These are phyloP conservation scores for Penicillium sp. DNA, from an alignment of 2,329 filamentous ascomycete genomes.

Conservation along the genomic window DNA sequence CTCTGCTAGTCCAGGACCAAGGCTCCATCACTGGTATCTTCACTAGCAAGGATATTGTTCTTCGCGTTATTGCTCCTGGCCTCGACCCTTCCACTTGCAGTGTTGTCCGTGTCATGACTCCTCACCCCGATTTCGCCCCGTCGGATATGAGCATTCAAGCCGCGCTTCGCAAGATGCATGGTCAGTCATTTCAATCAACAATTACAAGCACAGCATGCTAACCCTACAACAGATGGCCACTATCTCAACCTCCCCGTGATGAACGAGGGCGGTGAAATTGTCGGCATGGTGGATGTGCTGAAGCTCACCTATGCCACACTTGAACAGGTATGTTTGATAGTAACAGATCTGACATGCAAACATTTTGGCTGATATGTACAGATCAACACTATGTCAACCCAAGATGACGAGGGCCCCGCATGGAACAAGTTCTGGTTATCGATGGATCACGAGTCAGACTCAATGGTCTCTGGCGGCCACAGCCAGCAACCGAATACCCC, in stretches of 20 bases:
- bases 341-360: neutral
- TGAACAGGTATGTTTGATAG: slow-evolving; percentile 67
- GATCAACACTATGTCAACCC: slow-evolving; percentile 86
- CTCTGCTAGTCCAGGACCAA: slow-evolving; percentile 92
- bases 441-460: slow-evolving; percentile 90
- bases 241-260: slow-evolving; percentile 98
- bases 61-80: slow-evolving; percentile 95
- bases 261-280: slow-evolving; percentile 95
- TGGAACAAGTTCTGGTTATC: slow-evolving; percentile 99
- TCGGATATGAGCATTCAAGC: slow-evolving; percentile 99
- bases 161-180: slow-evolving; percentile 97
- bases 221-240: slow-evolving; percentile 70
- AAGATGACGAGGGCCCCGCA: slow-evolving; percentile 87
- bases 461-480: slow-evolving; percentile 86
- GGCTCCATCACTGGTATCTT: slow-evolving; percentile 98
- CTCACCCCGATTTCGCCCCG: slow-evolving; percentile 96
- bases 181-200: slow-evolving; percentile 52
- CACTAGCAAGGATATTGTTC: slow-evolving; percentile 97
- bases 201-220: slow-evolving; percentile 4
- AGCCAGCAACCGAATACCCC: slow-evolving; percentile 69
- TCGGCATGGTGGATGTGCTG: slow-evolving; percentile 98
- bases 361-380: slow-evolving; percentile 30
- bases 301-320: slow-evolving; percentile 97
- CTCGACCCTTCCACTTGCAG: slow-evolving; percentile 93
- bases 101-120: slow-evolving; percentile 98